phyloP scores from a whole-genome alignment of 768 basidiomycete genomes.

The Lanmaoa pseudosensibilis region DNA sequence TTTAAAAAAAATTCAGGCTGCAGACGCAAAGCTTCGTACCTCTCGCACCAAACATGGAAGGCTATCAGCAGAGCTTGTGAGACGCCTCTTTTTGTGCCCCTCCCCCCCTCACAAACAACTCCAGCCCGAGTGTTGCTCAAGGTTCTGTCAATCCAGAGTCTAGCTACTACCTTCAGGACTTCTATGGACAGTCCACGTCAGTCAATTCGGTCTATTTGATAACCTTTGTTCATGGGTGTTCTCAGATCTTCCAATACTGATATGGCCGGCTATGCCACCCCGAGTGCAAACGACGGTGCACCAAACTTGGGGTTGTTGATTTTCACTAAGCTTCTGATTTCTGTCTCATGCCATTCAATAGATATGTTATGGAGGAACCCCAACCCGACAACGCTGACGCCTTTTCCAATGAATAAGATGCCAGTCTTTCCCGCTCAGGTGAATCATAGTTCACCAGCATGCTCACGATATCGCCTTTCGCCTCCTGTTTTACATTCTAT shows the following conservation, averaged over 20 bases:
- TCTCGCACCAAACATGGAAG: background rate
- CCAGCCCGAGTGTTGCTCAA: slow-evolving; percentile 11
- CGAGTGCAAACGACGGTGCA: background rate
- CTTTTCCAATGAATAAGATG: slow-evolving; percentile 3
- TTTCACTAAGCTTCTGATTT: slow-evolving; percentile 7
- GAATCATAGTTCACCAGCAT: slow-evolving; percentile 11
- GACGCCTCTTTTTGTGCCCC: background rate
- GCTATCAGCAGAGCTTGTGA: slow-evolving; percentile 17
- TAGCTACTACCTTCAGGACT: slow-evolving; percentile 2
- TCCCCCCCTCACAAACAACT: background rate
- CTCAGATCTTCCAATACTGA: slow-evolving; percentile 1
- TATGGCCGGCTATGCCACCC: slow-evolving; percentile 2
- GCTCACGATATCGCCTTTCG: background rate
- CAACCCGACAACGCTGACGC: background rate
- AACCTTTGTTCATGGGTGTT: slow-evolving; percentile 1
- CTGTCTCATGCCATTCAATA: slow-evolving; percentile 15
- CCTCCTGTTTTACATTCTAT: background rate
- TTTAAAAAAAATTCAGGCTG: slow-evolving; percentile 6
- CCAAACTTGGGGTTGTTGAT: slow-evolving; percentile 15
- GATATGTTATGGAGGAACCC: slow-evolving; percentile 8
- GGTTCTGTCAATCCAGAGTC: background rate
- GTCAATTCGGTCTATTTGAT: background rate
- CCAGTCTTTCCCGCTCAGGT: background rate
- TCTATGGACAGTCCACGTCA: slow-evolving; percentile 15
- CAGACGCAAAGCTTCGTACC: background rate